Base-by-base conservation (phyloP, 2,329 filamentous ascomycete genomes). In the Fusarium redolens region DNA sequence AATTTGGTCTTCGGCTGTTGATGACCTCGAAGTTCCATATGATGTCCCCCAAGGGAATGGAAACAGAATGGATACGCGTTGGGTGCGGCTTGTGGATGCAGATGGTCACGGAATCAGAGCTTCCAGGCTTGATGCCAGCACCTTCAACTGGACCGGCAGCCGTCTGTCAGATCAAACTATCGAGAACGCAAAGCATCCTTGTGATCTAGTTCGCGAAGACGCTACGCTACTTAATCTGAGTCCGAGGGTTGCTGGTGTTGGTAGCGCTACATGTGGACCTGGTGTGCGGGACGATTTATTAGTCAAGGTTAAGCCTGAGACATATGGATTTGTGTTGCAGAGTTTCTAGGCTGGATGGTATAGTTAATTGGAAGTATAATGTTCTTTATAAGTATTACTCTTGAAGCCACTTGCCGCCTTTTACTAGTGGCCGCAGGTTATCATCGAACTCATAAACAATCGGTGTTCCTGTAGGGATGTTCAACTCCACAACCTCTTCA, bases 251-350 rank as follows among this genome's bases (percentile, higher is more conserved):
- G 64, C 64, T 22, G 64, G 64, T 31, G 52, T 67, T 4, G 64
- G 64, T 25, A 67, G 62, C 17, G 64, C 62, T 6, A 67, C 64
- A 9, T 67, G 64, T 51, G 64, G 64, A n/a, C 64, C 64, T 28
- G 64, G 64, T 2, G 64, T 67, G 1, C 12, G 61, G 11, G 61
- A 66, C 3, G 64, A 66, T 35, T 17, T 66, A 4, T 22, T 48
- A 7, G 51, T 66, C 7, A 66, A 51, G 25, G 51, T 66, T 10
- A 45, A 40, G 11, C 28, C 61, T 13, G 35, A 28, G 12, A 35
- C 31, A 1, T 66, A 60, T 10, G 44, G 48, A 8, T 66, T 66
- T n/a, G 17, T 48, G 20, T 20, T 63, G 11, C 43, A 63, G 37
- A 61, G 40, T n/a, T 35, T 61, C 40, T 45, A 30, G 15, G 38